phyloP scores from a whole-genome alignment of 208 protist genomes.

The Trypanosoma congolense region DNA sequence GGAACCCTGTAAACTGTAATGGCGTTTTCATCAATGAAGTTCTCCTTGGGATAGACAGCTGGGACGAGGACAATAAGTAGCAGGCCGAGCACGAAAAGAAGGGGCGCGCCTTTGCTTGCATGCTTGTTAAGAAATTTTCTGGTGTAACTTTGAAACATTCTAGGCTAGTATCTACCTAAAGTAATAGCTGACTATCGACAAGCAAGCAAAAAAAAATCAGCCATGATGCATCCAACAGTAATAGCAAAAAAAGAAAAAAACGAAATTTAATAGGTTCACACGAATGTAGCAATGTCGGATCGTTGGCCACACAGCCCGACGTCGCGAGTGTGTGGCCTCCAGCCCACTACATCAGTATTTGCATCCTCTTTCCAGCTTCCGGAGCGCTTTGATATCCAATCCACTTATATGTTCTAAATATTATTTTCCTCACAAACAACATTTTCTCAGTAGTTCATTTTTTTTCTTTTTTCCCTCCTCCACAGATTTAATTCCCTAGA shows the following conservation, averaged over 20 bases:
- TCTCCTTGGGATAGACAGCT: slow-evolving; percentile 16
- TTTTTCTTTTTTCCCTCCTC: slow-evolving; percentile 1
- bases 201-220: slow-evolving; percentile 14
- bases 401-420: slow-evolving; percentile 6
- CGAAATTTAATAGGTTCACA: slow-evolving; percentile 1
- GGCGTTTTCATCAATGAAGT: slow-evolving; percentile 60
- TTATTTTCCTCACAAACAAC: neutral
- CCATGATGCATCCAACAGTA: neutral
- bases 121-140: slow-evolving; percentile 25
- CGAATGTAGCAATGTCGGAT: neutral
- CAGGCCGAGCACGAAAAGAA: slow-evolving; percentile 38
- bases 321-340: neutral
- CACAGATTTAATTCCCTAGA: neutral
- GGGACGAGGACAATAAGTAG: slow-evolving; percentile 40
- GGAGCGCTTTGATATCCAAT: no score
- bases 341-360: neutral
- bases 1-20: slow-evolving; percentile 26
- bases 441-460: neutral
- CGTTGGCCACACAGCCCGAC: no score
- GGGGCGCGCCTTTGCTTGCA: slow-evolving; percentile 29
- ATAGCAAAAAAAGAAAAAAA: slow-evolving; percentile 11
- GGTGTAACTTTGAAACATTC: slow-evolving; percentile 28
- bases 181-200: neutral
- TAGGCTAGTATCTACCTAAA: neutral
- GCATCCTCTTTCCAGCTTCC: no score